Evolutionary conservation across 2,329 filamentous ascomycete genomes (phyloP), one percentile per base, ranked within the genome.

Genomic region (Colletotrichum eremochloae): DNA sequence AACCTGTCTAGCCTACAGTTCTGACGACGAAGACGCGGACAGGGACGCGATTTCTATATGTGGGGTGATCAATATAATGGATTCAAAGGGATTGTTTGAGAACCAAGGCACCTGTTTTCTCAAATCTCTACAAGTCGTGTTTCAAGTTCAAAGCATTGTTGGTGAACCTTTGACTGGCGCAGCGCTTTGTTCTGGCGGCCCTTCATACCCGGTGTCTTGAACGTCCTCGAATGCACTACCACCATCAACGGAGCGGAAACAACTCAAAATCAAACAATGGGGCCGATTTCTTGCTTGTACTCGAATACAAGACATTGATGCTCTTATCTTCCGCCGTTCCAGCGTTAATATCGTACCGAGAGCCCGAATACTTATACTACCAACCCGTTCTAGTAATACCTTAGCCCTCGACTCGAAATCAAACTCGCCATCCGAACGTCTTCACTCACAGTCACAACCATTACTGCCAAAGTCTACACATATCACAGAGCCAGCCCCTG

Each of bases 321-420:
- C 7, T 31, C 3, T 15, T 18, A 8, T 18, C 3, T 18, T 18
- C 2, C 29, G 31, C 1, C 9, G 9, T 31, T 2, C 12, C 7
- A 2, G 5, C 15, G 2, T 15, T 6, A 1, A 9, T 8, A 6
- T 18, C 6, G 2, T 18, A 5, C 2, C 6, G 1, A 3, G 6
- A 53, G 3, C 2, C 3, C 7, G 6, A 9, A 15, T 31, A 53
- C 8, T 31, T 53, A 18, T 31, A 31, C 29, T 53, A 9, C 29
- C 14, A 18, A 9, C 24, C 20, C 9, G 44, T 4, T 48, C 9
- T 5, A n/a, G 20, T 12, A n/a, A 48, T 9, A 1, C n/a, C 11
- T 14, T 9, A 12, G 11, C 1, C 1, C 29, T 7, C n/a, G 3
- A 2, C 15, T 44, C 48, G 24, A 29, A 14, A 24, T 50, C n/a